Percentiles rank a stretch among this genome's conserved stretches.
Evolutionary conservation across 306 rosid genomes (phyloP).

Genomic region (Citrullus amarus): DNA sequence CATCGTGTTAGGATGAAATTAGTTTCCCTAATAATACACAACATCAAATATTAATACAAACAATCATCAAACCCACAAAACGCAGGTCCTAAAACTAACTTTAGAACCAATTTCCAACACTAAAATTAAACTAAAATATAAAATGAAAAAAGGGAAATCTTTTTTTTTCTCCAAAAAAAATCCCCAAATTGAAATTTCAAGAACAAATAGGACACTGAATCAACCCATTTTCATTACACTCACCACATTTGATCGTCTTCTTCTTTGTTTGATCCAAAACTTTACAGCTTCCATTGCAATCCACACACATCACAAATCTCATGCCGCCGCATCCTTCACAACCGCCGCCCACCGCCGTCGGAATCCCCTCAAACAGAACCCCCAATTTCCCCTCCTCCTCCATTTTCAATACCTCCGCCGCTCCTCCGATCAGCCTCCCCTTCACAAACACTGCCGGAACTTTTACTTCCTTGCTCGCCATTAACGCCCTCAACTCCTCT

Average conservation of each 20-base stretch:
- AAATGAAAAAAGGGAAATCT: background rate
- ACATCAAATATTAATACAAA: background rate
- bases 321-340: constrained; percentile 71
- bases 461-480: constrained; percentile 45
- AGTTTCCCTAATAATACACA: constrained; percentile 5
- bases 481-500: constrained; percentile 64
- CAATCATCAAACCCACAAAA: constrained; percentile 2
- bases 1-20: constrained; percentile 5
- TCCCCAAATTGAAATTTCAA: constrained; percentile 15
- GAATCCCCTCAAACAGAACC: constrained; percentile 53
- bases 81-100: constrained; percentile 56
- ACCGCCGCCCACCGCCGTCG: constrained; percentile 30
- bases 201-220: constrained; percentile 67
- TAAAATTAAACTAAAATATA: background rate
- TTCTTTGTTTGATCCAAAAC: constrained; percentile 39
- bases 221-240: constrained; percentile 84
- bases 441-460: constrained; percentile 73
- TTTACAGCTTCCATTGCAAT: constrained; percentile 84
- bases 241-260: constrained; percentile 53
- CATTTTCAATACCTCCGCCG: constrained; percentile 54
- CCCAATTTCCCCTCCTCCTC: constrained; percentile 78
- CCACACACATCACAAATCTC: constrained; percentile 68
- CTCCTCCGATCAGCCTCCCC: constrained; percentile 74
- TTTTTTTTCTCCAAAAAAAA: background rate
- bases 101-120: constrained; percentile 31